These are phyloP conservation scores for Mollisia scopiformis DNA, from an alignment of 2,329 filamentous ascomycete genomes.

Conservation along the genomic window DNA sequence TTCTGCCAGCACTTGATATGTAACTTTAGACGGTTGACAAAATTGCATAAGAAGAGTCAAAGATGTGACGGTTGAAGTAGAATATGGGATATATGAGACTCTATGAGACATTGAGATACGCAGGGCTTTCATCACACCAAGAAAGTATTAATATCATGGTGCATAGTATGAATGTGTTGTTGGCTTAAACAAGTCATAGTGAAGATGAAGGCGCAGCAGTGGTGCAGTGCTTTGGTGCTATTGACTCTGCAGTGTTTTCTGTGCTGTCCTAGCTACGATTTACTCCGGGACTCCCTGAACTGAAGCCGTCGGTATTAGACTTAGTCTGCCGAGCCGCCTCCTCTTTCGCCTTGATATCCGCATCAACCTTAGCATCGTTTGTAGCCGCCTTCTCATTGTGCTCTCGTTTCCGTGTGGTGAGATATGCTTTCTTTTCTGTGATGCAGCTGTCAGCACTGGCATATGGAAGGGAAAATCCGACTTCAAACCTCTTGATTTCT, in stretches of 20 bases:
- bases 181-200: not conserved
- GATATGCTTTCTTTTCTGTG: slow-evolving; percentile 3
- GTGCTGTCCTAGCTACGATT: not conserved
- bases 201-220: too few species aligned
- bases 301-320: not conserved
- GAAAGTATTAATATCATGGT: not conserved
- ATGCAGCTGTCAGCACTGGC: not conserved
- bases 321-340: not conserved
- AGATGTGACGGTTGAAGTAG: not conserved
- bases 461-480: not conserved
- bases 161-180: not conserved
- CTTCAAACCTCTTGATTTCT: slow-evolving; percentile 15
- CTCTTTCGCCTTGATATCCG: slow-evolving; percentile 10
- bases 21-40: not conserved
- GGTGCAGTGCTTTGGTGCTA: not conserved
- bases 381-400: slow-evolving; percentile 2
- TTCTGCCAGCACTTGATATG: not conserved
- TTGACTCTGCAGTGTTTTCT: not conserved
- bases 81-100: not conserved
- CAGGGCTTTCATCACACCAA: not conserved
- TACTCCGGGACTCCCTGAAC: not conserved
- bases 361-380: slow-evolving; percentile 16
- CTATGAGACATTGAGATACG: not conserved
- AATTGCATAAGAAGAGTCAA: not conserved
- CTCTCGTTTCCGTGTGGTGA: not conserved